Conservation (phyloP, 2,329 filamentous ascomycete genomes). For the Talaromyces sp. region DNA sequence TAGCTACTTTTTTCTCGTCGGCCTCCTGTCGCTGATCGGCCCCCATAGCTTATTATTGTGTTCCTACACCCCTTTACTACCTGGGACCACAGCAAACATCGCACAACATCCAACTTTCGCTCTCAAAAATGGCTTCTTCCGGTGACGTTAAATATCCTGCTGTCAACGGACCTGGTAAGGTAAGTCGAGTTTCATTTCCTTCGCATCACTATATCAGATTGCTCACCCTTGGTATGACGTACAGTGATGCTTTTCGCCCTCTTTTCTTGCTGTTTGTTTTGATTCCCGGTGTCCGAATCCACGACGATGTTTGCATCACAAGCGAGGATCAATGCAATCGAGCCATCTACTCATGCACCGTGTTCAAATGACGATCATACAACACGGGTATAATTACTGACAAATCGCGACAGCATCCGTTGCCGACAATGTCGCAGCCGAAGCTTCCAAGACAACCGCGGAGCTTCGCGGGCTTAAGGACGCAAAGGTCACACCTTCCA, state of each 20-base stretch:
- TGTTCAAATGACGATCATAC: background rate
- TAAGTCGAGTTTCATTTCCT: constrained; percentile 21
- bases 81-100: constrained; percentile 22
- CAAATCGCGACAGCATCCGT: constrained; percentile 47
- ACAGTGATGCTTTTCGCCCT: constrained; percentile 10
- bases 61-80: constrained; percentile 17
- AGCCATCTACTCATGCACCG: background rate
- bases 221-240: constrained; percentile 6
- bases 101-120: constrained; percentile 22
- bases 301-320: background rate
- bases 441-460: constrained; percentile 54
- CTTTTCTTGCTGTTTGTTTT: constrained; percentile 9
- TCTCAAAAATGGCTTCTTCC: constrained; percentile 29
- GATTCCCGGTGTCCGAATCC: constrained; percentile 3
- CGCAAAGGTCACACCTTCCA: constrained; percentile 49
- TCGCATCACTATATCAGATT: background rate
- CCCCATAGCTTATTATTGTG: constrained; percentile 9
- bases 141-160: constrained; percentile 38
- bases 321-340: background rate
- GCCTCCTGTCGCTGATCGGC: background rate
- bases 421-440: constrained; percentile 55
- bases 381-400: constrained; percentile 15
- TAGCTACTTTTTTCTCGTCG: constrained; percentile 12
- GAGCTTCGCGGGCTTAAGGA: constrained; percentile 59
- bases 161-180: constrained; percentile 39